A percentile compares a stretch with the other conserved stretches of the same genome.
Evolutionary conservation across 768 basidiomycete genomes (phyloP).

Genomic region (Chlorophyllum brunneum): DNA sequence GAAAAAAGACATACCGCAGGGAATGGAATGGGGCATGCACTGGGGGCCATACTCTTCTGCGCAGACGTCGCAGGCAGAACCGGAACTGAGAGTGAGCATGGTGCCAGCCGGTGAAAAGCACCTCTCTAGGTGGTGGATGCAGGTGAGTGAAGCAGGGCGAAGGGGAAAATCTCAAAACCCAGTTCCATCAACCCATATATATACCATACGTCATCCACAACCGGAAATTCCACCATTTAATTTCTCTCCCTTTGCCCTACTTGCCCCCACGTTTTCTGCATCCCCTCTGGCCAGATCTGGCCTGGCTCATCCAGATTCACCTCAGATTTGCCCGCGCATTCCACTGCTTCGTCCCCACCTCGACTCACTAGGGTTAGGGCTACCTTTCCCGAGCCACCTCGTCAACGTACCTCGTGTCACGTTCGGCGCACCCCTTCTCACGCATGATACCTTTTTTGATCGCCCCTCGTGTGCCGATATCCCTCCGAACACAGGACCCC

Average conservation of each 20-base stretch:
- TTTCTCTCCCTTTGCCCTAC: constrained; percentile 11
- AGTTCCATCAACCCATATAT: constrained; percentile 41
- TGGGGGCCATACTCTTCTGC: constrained; percentile 80
- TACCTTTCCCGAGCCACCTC: constrained; percentile 12
- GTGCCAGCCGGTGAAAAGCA: constrained; percentile 40
- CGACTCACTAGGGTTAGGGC: constrained; percentile 19
- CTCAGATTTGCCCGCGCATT: background rate
- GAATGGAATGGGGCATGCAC: constrained; percentile 74
- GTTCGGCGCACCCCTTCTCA: constrained; percentile 21
- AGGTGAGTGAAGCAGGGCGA: constrained; percentile 36
- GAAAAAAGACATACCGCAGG: constrained; percentile 59
- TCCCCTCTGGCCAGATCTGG: constrained; percentile 9
- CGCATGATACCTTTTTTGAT: background rate
- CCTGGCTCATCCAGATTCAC: constrained; percentile 8
- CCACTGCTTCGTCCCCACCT: background rate
- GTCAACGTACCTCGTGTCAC: constrained; percentile 25
- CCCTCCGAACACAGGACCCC: constrained; percentile 1
- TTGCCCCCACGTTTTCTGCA: constrained; percentile 7
- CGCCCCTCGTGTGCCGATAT: background rate
- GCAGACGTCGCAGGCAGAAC: constrained; percentile 87
- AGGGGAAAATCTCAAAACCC: constrained; percentile 42
- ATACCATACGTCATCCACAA: constrained; percentile 34
- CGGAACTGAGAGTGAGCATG: constrained; percentile 82
- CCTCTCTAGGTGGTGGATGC: constrained; percentile 33
- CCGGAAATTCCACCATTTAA: constrained; percentile 17